Evolutionary conservation across 1,139 yeast species (phyloP).

Genomic region (Pichia sp.): DNA sequence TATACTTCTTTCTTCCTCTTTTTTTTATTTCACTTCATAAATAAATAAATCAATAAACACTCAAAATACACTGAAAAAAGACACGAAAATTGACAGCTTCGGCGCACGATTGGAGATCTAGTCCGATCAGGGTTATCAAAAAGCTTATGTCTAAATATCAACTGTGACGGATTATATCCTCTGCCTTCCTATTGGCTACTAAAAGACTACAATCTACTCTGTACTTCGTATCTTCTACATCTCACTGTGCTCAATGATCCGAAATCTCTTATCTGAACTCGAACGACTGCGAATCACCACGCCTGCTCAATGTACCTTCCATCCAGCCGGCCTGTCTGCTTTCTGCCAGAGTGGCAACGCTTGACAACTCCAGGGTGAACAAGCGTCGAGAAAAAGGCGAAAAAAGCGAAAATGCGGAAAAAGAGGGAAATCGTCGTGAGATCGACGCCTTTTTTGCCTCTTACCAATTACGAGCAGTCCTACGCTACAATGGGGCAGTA

Average conservation of each 20-base stretch:
- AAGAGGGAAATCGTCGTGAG: background rate
- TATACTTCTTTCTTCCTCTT: background rate
- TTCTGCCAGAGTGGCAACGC: background rate
- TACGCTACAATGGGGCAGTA: no score
- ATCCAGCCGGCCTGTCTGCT: background rate
- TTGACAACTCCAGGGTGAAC: background rate
- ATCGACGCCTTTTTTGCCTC: background rate
- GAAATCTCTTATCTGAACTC: no score
- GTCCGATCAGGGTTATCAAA: no score
- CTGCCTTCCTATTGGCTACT: background rate
- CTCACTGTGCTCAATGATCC: no score
- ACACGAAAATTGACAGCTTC: no score
- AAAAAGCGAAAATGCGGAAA: background rate
- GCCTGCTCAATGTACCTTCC: no score
- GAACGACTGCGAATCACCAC: background rate
- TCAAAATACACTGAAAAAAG: background rate
- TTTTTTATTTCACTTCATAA: constrained; percentile 9
- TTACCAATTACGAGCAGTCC: background rate
- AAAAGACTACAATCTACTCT: no score
- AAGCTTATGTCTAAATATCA: background rate
- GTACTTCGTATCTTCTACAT: no score
- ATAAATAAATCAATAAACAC: background rate
- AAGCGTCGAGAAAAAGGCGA: background rate
- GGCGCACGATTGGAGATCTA: no score
- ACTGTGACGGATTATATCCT: background rate